Base-by-base conservation (phyloP, 257 asterid species). In the Solanum arcanum region DNA sequence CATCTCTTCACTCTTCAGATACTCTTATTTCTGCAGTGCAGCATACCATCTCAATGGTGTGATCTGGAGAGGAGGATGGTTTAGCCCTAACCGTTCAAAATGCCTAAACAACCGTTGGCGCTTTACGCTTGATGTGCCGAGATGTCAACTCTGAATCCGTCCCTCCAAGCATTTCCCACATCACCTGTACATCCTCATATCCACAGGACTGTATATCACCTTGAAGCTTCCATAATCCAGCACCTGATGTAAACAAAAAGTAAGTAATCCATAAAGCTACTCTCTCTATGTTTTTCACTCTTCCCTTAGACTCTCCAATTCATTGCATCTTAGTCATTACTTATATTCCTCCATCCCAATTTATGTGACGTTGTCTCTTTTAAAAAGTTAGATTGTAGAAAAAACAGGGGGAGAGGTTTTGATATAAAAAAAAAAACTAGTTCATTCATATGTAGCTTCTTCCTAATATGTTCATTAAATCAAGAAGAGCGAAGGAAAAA, bases 191-290 rank as follows among this genome's bases (percentile, higher is more conserved):
- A 82, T 97, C 99, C 91, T 93, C 96, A 47, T 97, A 97, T 10
- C 98, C 99, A 86, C 99, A 97, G 1, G 98, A 94, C 86, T 97
- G 96, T 82, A 97, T 94, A 90, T 97, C 98, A 18, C 96, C 95
- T 15, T 86, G 97, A 9, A 97, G 98, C 84, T 97, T 97, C 95
- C 94, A 87, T 86, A 95, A 94, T 68, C 95, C 97, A 1, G 75
- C 95, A 10, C 97, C 98, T 97, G 89, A 82, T 87, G 33, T 88
- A 74, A 86, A 78, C 85, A 49, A 49, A 81, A 81, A 29, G 70
- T 49, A 49, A 81, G 85, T 81, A 41, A 49, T 81, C 31, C 18
- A 47, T 49, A 49, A 81, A 29, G 46, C 69, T 10, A n/a, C n/a
- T n/a, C n/a, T n/a, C n/a, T n/a, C n/a, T n/a, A n/a, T n/a, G 68